These are phyloP conservation scores for Capsicum pubescens DNA, from an alignment of 257 asterid species.

Conservation along the genomic window DNA sequence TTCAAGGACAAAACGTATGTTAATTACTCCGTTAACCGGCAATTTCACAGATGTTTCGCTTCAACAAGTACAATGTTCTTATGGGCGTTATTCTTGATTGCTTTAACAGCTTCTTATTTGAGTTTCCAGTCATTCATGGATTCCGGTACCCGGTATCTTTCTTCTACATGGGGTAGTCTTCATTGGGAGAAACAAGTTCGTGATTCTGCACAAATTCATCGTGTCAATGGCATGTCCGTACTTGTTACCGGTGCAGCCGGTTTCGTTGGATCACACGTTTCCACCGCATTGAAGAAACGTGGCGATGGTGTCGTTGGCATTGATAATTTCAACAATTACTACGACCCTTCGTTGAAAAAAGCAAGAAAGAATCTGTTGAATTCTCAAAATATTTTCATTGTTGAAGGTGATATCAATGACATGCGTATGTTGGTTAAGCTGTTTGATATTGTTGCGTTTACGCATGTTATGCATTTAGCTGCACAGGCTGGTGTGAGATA, in stretches of 20 bases:
- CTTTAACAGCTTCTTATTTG: constrained; percentile 40
- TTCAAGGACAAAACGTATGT: constrained; percentile 30
- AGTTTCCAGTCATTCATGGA: constrained; percentile 38
- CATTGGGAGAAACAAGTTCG: constrained; percentile 42
- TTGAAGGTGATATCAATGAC: constrained; percentile 36
- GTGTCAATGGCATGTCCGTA: constrained; percentile 33
- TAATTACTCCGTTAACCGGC: constrained; percentile 11
- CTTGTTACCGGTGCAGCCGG: constrained; percentile 39
- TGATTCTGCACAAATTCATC: constrained; percentile 33
- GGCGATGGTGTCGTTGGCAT: constrained; percentile 38
- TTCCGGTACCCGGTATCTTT: constrained; percentile 33
- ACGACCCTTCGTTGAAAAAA: constrained; percentile 33
- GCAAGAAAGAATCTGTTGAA: constrained; percentile 24
- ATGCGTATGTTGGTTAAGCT: constrained; percentile 22
- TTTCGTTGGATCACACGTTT: constrained; percentile 36
- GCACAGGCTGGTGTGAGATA: constrained; percentile 40
- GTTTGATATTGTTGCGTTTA: constrained; percentile 36
- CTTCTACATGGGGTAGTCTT: constrained; percentile 39
- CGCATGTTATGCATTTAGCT: constrained; percentile 38
- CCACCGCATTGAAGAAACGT: constrained; percentile 32
- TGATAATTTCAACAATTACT: constrained; percentile 36
- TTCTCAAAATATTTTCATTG: constrained; percentile 23
- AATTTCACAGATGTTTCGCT: constrained; percentile 34
- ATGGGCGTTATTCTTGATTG: constrained; percentile 39
- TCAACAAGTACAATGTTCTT: constrained; percentile 39